Base-by-base conservation (phyloP, 2,329 filamentous ascomycete genomes). In the Coleophoma crateriformis region DNA sequence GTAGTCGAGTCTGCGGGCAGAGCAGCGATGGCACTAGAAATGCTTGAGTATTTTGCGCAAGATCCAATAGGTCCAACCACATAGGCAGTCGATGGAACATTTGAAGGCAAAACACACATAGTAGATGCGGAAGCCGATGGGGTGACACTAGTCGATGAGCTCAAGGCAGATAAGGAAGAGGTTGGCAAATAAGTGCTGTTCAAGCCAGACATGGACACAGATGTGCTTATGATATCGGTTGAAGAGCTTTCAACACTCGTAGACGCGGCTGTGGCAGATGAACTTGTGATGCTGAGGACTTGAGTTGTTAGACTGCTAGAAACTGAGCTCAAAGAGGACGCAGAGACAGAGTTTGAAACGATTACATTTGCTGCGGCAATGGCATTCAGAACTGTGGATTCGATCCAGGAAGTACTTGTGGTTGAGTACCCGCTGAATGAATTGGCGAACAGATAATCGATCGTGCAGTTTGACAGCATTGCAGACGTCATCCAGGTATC, bases 21-120 rank as follows among this genome's bases (percentile, higher is more conserved):
- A 17, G 46, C 51, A 11, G 44, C 47, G 32, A 74, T 72, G 8
- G 71, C 71, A 27, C 64, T 60, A 52, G 71, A 68, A 39, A 74
- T 69, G 4, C 61, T 67, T 34, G 51, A 60, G 52, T 72, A 74
- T 32, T 63, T 56, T 6, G 69, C 71, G n/a, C 48, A 55, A 4
- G 60, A 46, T 43, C 66, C 61, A 20, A 62, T 56, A 34, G 65
- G 61, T 51, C 66, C 68, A n/a, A 74, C 71, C 48, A 68, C 43
- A 27, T 37, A 34, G 14, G 51, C 51, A 20, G 48, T 48, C 35
- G 51, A 48, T 22, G 51, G 48, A 11, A 50, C 14, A 13, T 13
- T 27, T 15, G 51, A 17, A 15, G 51, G 51, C 2, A 33, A 37
- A 17, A 37, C 34, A 14, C 22, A 34, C 8, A 7, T 11, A 7